These are phyloP conservation scores for Sporothrix dimorphospora DNA, from an alignment of 2,329 filamentous ascomycete species.

Conservation along the genomic window DNA sequence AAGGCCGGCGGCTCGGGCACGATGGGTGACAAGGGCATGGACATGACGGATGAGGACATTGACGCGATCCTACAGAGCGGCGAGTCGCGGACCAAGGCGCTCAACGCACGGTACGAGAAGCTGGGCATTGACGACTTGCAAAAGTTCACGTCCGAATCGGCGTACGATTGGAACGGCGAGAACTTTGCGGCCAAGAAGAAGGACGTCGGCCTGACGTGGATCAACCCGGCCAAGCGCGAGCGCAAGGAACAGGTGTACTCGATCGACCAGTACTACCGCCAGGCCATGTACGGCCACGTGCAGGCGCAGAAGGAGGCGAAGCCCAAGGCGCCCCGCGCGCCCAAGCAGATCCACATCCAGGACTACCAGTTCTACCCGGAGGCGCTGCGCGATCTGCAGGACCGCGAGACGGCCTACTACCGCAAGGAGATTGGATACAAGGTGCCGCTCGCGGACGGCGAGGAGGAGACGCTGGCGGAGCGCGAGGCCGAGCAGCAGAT, in stretches of 20 bases:
- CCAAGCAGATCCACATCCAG: constrained; percentile 88
- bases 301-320: constrained; percentile 81
- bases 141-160: constrained; percentile 95
- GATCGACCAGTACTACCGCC: constrained; percentile 97
- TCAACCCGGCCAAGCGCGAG: constrained; percentile 97
- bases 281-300: constrained; percentile 77
- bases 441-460: constrained; percentile 82
- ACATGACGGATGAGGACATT: constrained; percentile 85
- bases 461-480: constrained; percentile 79
- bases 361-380: constrained; percentile 97
- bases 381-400: constrained; percentile 83
- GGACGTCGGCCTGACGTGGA: constrained; percentile 88
- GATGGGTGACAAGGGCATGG: constrained; percentile 61
- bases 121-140: constrained; percentile 95
- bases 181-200: constrained; percentile 92
- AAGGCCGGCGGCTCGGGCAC: constrained; percentile 67
- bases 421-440: constrained; percentile 97
- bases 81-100: constrained; percentile 83
- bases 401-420: constrained; percentile 93
- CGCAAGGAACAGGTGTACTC: constrained; percentile 98
- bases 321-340: constrained; percentile 92
- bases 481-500: constrained; percentile 84
- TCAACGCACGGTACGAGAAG: constrained; percentile 95
- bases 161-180: constrained; percentile 98
- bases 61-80: constrained; percentile 85